Conservation (phyloP, 495 filamentous ascomycete species). For the Penicillium paradoxum region DNA sequence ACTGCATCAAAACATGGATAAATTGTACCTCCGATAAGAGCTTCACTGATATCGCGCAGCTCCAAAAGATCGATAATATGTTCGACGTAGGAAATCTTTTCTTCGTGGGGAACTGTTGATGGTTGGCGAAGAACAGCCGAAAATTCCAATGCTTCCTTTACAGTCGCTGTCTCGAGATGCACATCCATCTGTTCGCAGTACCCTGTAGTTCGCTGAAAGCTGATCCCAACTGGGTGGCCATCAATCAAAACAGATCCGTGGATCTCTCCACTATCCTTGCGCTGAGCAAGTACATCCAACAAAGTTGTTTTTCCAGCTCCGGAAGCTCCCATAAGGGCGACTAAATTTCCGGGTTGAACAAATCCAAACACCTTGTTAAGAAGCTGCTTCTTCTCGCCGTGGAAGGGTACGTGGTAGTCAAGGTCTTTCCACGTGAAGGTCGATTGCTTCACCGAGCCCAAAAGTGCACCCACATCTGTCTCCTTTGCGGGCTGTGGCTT, state of each 20-base stretch:
- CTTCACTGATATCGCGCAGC: conserved; percentile 39
- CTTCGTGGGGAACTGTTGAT: conserved; percentile 27
- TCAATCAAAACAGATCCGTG: conserved; percentile 45
- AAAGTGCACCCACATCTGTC: conserved; percentile 18
- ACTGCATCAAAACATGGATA: background rate
- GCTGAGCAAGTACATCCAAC: conserved; percentile 44
- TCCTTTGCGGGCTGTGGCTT: background rate
- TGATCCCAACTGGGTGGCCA: conserved; percentile 40
- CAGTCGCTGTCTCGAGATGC: conserved; percentile 54
- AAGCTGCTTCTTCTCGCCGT: conserved; percentile 49
- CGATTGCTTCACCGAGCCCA: conserved; percentile 27
- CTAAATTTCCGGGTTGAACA: conserved; percentile 73
- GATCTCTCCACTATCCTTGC: conserved; percentile 47
- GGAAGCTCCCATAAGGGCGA: conserved; percentile 76
- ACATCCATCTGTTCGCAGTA: conserved; percentile 83
- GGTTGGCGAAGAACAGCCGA: conserved; percentile 47
- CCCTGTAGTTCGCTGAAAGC: conserved; percentile 59
- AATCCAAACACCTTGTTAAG: conserved; percentile 72
- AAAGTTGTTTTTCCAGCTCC: conserved; percentile 83
- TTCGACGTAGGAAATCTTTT: conserved; percentile 49
- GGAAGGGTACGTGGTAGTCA: conserved; percentile 60
- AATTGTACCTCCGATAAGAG: conserved; percentile 59
- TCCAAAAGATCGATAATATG: conserved; percentile 48
- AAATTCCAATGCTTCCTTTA: conserved; percentile 45
- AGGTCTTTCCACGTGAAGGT: conserved; percentile 57